Evolutionary conservation across 805 yeast species (phyloP).

Genomic region (Barnettozyma botsteinii): DNA sequence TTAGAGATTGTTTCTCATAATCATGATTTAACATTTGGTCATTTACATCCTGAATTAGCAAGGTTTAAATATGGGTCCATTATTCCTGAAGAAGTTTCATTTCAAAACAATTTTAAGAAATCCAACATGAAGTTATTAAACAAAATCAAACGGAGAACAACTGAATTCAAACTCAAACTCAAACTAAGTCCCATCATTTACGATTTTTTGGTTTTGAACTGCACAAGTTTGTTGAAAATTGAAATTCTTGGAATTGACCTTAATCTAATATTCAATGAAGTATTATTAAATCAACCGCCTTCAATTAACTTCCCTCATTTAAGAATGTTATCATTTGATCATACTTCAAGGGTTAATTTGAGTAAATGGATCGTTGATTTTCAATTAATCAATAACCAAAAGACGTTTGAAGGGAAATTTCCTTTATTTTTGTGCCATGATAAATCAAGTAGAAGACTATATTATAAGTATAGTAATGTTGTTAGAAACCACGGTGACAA

Average conservation of each 20-base stretch:
- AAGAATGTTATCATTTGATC: slow-evolving; percentile 25
- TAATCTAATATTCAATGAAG: slow-evolving; percentile 13
- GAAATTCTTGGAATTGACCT: slow-evolving; percentile 21
- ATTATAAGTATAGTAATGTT: slow-evolving; percentile 4
- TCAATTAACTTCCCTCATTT: slow-evolving; percentile 16
- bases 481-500: background rate
- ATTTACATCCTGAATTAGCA: slow-evolving; percentile 13
- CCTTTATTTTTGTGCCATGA: slow-evolving; percentile 20
- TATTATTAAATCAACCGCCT: background rate
- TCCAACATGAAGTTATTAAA: background rate
- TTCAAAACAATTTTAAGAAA: background rate
- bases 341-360: slow-evolving; percentile 16
- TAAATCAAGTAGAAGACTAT: slow-evolving; percentile 12
- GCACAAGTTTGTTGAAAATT: slow-evolving; percentile 7
- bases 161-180: background rate
- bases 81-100: slow-evolving; percentile 6
- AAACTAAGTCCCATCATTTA: slow-evolving; percentile 6
- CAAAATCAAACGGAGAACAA: background rate
- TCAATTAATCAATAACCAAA: slow-evolving; percentile 9
- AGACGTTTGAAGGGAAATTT: slow-evolving; percentile 10
- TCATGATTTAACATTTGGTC: slow-evolving; percentile 2
- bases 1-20: slow-evolving; percentile 9
- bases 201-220: slow-evolving; percentile 5
- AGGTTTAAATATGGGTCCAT: background rate
- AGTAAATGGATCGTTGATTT: slow-evolving; percentile 18